Evolutionary conservation across 306 rosid species (phyloP), one percentile per base, ranked within the genome.

Genomic region (Quercus robur): DNA sequence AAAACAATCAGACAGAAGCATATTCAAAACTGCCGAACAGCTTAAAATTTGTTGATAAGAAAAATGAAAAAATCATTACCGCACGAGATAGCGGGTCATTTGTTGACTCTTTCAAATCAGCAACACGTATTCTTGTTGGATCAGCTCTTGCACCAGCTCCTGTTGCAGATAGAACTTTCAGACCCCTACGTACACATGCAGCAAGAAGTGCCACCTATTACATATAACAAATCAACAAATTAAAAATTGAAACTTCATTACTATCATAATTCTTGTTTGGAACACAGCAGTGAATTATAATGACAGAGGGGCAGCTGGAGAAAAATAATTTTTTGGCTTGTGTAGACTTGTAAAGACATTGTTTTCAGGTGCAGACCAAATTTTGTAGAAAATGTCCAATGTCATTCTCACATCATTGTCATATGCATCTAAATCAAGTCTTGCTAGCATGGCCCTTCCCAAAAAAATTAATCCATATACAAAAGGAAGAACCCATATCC

Each of bases 71-170:
- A 78, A 76, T 78, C 51, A 61, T 92, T 92, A 94, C 98, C 74
- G 97, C 19, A 87, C 97, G 90, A 81, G 97, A 94, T 70, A 92
- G 84, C 28, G 97, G 98, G 71, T 94, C 98, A 72, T 91, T 94
- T 76, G 95, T 92, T 68, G 98, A 94, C 79, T 92, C 92, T 87
- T 90, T 91, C 76, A 94, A 82, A 84, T 94, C 99, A 19, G 97
- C 99, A 70, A 94, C 78, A 25, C 95, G 97, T 81, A 93, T 93
- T 84, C 99, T 91, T 23, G 99, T 91, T 70, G 99, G 97, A 82
- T 94, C 97, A 77, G 95, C 95, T 88, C 97, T 88, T 62, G 94
- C 97, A 78, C 99, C 99, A 56, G 99, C 99, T 84, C 99, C 97
- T 12, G 95, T 94, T 71, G 94, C 97, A 35, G 97, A 94, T 85